These are phyloP conservation scores for Cenococcum geophilum DNA, from an alignment of 495 filamentous ascomycete species.

Conservation along the genomic window DNA sequence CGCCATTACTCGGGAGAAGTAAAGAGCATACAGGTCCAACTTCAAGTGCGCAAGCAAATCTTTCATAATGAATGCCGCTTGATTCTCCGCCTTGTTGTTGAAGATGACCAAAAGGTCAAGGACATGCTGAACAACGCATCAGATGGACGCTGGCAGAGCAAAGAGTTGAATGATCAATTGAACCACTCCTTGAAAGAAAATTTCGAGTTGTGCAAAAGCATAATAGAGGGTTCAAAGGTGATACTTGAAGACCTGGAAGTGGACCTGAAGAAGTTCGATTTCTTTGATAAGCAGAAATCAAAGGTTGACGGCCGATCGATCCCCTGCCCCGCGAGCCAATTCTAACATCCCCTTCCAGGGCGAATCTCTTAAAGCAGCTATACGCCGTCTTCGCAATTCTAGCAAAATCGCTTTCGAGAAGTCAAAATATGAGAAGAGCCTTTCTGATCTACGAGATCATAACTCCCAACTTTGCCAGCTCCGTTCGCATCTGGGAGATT, in stretches of 20 bases:
- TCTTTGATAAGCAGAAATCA: conserved; percentile 6
- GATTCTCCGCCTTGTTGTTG: conserved; percentile 12
- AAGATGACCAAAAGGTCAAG: conserved; percentile 10
- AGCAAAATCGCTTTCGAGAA: conserved; percentile 13
- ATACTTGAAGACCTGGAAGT: conserved; percentile 21
- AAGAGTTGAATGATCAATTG: conserved; percentile 15
- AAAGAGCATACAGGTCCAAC: conserved; percentile 7
- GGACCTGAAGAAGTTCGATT: conserved; percentile 24
- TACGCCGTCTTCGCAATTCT: conserved; percentile 9
- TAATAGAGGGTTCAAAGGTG: conserved; percentile 21
- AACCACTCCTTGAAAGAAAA: conserved; percentile 15
- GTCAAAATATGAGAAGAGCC: conserved; percentile 10
- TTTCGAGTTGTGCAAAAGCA: conserved; percentile 12
- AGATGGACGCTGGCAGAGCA: conserved; percentile 11
- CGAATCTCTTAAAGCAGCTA: conserved; percentile 15
- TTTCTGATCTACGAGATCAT: conserved; percentile 10
- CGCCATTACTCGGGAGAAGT: conserved; percentile 19
- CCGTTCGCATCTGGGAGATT: conserved; percentile 12
- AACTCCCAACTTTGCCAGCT: conserved; percentile 11
- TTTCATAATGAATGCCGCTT: conserved; percentile 25
- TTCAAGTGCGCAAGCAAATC: conserved; percentile 10
- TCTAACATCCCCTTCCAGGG: conserved; percentile 2
- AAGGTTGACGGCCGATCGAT: conserved; percentile 6
- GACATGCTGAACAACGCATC: conserved; percentile 12
- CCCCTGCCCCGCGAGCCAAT: background rate